Conservation (phyloP, 2,329 filamentous ascomycete species). For the Blumeria graminis region DNA sequence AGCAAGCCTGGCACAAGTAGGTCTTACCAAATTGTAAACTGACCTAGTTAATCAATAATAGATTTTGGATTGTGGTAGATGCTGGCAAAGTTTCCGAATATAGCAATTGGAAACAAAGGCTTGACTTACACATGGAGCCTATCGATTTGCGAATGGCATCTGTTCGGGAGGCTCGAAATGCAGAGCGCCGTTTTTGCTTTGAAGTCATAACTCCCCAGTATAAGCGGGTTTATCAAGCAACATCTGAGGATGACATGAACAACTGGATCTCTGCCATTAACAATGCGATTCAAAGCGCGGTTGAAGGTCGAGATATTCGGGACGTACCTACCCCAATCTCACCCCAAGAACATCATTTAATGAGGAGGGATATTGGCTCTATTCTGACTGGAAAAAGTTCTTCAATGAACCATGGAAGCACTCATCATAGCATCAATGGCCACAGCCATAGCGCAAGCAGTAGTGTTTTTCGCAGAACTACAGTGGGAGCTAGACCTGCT, state of each 20-base stretch:
- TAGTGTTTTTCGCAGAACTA: constrained; percentile 60
- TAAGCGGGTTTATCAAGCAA: constrained; percentile 91
- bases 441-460: constrained; percentile 16
- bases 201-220: constrained; percentile 94
- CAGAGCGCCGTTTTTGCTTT: constrained; percentile 88
- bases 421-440: constrained; percentile 23
- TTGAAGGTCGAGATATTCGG: constrained; percentile 50
- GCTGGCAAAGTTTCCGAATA: constrained; percentile 94
- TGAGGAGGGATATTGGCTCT: constrained; percentile 71
- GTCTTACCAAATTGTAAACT: constrained; percentile 15
- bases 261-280: constrained; percentile 94
- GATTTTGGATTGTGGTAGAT: constrained; percentile 96
- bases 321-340: constrained; percentile 22
- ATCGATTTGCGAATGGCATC: constrained; percentile 95
- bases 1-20: constrained; percentile 97
- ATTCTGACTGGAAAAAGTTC: constrained; percentile 81
- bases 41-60: constrained; percentile 19
- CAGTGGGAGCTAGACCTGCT: constrained; percentile 66
- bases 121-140: constrained; percentile 92
- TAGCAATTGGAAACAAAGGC: constrained; percentile 95
- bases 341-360: constrained; percentile 23
- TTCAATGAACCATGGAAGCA: constrained; percentile 28
- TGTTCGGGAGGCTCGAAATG: constrained; percentile 81
- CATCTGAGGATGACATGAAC: constrained; percentile 93
- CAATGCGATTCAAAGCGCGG: constrained; percentile 85